Conservation (phyloP, 1,139 yeast genomes). For the Protomyces lactucae-debilis region DNA sequence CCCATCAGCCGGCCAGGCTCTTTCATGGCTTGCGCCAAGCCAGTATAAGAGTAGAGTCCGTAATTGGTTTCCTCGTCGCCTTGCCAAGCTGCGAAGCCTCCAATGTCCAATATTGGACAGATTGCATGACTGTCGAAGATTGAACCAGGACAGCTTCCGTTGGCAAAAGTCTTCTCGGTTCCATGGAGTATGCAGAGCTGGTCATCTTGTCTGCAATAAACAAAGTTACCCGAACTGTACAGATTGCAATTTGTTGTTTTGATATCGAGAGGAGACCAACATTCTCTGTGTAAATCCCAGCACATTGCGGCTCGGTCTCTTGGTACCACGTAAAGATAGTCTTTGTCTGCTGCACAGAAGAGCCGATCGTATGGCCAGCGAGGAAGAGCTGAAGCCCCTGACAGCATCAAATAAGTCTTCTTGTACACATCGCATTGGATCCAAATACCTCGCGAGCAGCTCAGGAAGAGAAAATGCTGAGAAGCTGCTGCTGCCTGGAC, state of each 20-base stretch:
- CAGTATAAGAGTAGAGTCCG: background rate
- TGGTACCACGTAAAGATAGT: background rate
- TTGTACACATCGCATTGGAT: too few species aligned
- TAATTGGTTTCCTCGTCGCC: background rate
- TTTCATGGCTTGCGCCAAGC: background rate
- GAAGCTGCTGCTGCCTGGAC: too few species aligned
- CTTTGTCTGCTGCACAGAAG: background rate
- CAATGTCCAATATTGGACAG: background rate
- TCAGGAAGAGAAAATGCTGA: too few species aligned
- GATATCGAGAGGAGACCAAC: background rate
- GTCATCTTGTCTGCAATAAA: background rate
- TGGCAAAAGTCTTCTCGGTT: background rate
- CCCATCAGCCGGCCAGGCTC: conserved; percentile 19
- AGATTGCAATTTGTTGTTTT: too few species aligned
- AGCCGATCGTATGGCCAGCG: too few species aligned
- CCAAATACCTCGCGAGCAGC: too few species aligned
- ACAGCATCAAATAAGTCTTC: too few species aligned
- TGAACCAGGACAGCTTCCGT: background rate
- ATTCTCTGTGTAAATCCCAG: background rate
- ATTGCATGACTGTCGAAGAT: background rate
- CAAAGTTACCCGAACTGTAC: background rate
- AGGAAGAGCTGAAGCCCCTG: too few species aligned
- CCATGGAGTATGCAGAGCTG: background rate
- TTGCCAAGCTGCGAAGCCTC: background rate
- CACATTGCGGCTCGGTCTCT: background rate